These are phyloP conservation scores for Suillus sp. DNA, from an alignment of 768 basidiomycete genomes.

Conservation along the genomic window DNA sequence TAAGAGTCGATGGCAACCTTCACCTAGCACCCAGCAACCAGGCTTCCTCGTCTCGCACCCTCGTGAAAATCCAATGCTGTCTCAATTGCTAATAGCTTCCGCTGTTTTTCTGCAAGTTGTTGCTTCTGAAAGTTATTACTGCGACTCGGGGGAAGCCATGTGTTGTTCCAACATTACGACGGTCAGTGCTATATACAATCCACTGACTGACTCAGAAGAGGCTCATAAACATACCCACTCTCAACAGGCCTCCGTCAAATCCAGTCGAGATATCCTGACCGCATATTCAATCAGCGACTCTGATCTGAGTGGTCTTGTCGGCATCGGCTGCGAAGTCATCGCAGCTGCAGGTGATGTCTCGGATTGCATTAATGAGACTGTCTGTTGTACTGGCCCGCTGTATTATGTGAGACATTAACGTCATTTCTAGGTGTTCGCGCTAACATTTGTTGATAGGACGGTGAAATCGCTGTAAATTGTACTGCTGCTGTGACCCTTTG, in stretches of 20 bases:
- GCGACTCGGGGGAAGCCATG: background rate
- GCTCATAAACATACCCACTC: background rate
- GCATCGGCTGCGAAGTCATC: background rate
- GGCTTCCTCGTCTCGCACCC: background rate
- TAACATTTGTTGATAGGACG: background rate
- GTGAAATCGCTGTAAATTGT: background rate
- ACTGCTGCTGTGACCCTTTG: background rate
- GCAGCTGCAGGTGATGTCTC: background rate
- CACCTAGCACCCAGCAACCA: background rate
- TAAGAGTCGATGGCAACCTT: background rate
- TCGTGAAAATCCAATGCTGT: background rate
- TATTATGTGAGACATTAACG: conserved; percentile 21
- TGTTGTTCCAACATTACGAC: background rate
- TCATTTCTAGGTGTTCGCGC: background rate
- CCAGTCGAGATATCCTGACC: background rate
- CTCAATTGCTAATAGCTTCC: background rate
- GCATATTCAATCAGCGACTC: background rate
- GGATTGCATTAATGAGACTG: background rate
- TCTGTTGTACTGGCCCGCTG: background rate
- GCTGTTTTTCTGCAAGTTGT: background rate
- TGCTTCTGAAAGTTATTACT: background rate
- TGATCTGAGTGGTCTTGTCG: background rate
- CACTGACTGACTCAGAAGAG: background rate
- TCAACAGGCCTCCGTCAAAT: background rate
- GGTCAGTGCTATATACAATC: background rate